Percentiles rank a stretch among this genome's conserved stretches.
Conservation (phyloP, 2,329 filamentous ascomycete genomes). For the Cladosporium oxysporum region DNA sequence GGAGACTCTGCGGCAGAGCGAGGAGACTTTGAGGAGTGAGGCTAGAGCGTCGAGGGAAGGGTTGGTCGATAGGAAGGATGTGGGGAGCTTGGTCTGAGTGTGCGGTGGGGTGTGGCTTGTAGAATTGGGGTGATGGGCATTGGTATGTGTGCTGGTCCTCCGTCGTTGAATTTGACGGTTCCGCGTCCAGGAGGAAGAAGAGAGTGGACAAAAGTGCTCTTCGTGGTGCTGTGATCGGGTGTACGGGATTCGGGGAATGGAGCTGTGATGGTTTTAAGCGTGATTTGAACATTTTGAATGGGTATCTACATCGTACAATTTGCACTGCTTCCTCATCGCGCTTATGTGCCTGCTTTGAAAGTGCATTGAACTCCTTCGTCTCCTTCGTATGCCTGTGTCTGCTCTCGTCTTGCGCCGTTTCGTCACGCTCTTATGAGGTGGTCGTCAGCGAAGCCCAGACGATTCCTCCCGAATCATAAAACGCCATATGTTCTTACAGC, state of each 20-base stretch:
- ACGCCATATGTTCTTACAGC: not conserved
- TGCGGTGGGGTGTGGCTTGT: not conserved
- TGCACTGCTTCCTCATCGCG: not conserved
- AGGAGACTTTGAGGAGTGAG: conserved; percentile 12
- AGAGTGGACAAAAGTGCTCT: not conserved
- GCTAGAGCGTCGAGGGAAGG: not conserved
- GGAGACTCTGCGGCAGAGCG: conserved; percentile 4
- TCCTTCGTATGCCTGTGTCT: not conserved
- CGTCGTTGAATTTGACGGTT: not conserved
- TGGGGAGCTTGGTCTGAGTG: not conserved
- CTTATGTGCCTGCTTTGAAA: not conserved
- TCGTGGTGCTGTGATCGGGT: not conserved
- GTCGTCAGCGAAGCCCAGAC: not conserved
- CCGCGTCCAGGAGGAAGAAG: not conserved
- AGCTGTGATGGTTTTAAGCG: not conserved
- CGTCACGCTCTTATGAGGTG: not conserved
- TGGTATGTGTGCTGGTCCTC: not conserved
- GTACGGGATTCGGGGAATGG: no score
- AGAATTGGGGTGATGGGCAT: not conserved
- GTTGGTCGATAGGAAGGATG: conserved; percentile 1
- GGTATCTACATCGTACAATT: conserved; percentile 16
- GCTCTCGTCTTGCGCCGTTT: not conserved
- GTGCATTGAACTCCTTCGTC: not conserved
- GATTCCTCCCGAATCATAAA: not conserved
- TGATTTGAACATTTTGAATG: conserved; percentile 8